Base-by-base conservation (phyloP, 2,329 filamentous ascomycete species). In the Diaporthe aspalathi region DNA sequence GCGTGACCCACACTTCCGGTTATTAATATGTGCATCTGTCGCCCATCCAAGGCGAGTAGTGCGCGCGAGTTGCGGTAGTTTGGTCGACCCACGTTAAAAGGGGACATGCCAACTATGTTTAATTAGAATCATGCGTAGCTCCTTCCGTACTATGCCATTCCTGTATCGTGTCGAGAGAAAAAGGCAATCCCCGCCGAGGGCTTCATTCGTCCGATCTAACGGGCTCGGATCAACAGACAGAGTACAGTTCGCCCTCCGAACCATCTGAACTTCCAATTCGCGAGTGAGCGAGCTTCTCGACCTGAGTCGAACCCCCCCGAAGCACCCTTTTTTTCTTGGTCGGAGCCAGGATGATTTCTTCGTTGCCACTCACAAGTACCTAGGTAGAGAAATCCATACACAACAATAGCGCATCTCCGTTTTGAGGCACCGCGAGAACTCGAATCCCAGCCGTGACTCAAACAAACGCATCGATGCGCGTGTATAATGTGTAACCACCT, bases 191-290 rank as follows among this genome's bases (percentile, higher is more conserved):
- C 60, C 8, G 22, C 50, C 35, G 7, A 20, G 29, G 22, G 12
- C 16, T 38, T 24, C 20, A 6, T 8, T 65, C 60, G 45, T 65
- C 60, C 29, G 60, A 65, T 50, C 45, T 38, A n/a, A 49, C 60
- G n/a, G 60, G 22, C 29, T 45, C 60, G 45, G 45, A 50, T 7
- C 50, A 9, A 65, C 29, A 38, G 45, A 50, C 45, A 65, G 60
- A 12, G 24, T 24, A 50, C 2, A 14, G 12, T 65, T 27, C 45
- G 50, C 60, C n/a, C n/a, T n/a, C n/a, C 60, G 60, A 35, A 20
- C n/a, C 60, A 24, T 50, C 60, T 35, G 60, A 50, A 50, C 32
- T 27, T 27, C 2, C 14, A 8, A 65, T 50, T 65, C 29, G 60
- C 20, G 20, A 12, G 20, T 38, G 29, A 32, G 20, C 29, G 24